phyloP scores from a whole-genome alignment of 257 asterid species.

The Nicotiana paniculata region DNA sequence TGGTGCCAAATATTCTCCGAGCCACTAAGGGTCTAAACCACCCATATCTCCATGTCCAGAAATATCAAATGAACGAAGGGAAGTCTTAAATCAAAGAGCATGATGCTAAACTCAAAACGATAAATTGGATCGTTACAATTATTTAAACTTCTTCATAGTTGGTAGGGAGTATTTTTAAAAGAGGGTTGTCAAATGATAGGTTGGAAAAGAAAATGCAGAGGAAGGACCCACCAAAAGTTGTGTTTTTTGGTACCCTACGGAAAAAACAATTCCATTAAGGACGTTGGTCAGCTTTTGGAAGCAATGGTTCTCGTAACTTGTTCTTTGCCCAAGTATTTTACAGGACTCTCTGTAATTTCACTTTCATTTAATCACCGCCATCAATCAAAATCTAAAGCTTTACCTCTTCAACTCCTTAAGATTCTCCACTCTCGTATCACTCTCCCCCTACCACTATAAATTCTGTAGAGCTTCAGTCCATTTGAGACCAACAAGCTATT shows the following conservation, averaged over 20 bases:
- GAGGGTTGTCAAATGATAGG: too few relatives aligned
- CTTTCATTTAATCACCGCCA: background rate
- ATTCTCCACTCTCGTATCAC: constrained; percentile 1
- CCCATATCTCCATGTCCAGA: too few relatives aligned
- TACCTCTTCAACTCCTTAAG: background rate
- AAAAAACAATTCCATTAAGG: background rate
- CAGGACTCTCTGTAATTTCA: background rate
- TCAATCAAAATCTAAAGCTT: background rate
- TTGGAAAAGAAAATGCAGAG: too few relatives aligned
- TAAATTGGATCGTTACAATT: too few relatives aligned
- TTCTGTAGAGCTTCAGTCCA: background rate
- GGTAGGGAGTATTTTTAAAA: too few relatives aligned
- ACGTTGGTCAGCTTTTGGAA: background rate
- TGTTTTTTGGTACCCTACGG: background rate
- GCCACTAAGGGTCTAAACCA: too few relatives aligned
- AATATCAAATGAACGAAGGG: too few relatives aligned
- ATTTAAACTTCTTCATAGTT: too few relatives aligned
- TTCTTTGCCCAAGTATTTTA: background rate
- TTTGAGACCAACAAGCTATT: background rate
- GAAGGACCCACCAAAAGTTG: background rate
- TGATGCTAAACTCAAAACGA: too few relatives aligned
- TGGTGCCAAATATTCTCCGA: too few relatives aligned
- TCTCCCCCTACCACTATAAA: background rate
- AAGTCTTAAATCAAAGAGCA: too few relatives aligned
- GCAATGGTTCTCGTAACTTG: background rate